These are phyloP conservation scores for Neurospora sublineolata DNA, from an alignment of 495 filamentous ascomycete genomes.

Conservation along the genomic window DNA sequence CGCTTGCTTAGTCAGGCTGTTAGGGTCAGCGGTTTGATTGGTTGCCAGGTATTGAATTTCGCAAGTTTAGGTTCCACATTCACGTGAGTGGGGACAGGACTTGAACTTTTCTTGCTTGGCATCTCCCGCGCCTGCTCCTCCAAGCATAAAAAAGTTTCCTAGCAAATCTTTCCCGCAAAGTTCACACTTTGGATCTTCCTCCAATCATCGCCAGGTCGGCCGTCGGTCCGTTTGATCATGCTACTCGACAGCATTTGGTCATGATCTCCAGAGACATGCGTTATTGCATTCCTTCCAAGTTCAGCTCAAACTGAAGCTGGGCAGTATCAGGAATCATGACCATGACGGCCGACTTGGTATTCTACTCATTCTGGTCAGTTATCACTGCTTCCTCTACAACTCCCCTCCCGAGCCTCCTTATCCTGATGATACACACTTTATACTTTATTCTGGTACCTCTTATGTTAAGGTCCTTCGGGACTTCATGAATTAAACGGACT, in stretches of 20 bases:
- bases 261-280: background rate
- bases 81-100: slow-evolving; percentile 3
- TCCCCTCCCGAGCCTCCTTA: slow-evolving; percentile 6
- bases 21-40: slow-evolving; percentile 14
- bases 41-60: background rate
- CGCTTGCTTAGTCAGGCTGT: background rate
- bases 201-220: background rate
- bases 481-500: slow-evolving; percentile 50
- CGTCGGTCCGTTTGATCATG: background rate
- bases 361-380: slow-evolving; percentile 5
- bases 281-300: background rate
- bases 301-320: background rate
- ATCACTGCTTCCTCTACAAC: background rate
- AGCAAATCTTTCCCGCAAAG: background rate
- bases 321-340: background rate
- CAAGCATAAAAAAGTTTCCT: background rate
- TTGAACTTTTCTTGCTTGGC: slow-evolving; percentile 1
- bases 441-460: slow-evolving; percentile 53
- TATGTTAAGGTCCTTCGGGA: slow-evolving; percentile 42
- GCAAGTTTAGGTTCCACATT: background rate
- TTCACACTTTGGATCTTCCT: background rate
- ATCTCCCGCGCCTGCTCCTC: background rate
- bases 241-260: background rate
- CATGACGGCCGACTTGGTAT: background rate
- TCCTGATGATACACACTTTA: slow-evolving; percentile 38